Evolutionary conservation across 805 yeast genomes (phyloP).

Genomic region (Myxozyma mucilagina): DNA sequence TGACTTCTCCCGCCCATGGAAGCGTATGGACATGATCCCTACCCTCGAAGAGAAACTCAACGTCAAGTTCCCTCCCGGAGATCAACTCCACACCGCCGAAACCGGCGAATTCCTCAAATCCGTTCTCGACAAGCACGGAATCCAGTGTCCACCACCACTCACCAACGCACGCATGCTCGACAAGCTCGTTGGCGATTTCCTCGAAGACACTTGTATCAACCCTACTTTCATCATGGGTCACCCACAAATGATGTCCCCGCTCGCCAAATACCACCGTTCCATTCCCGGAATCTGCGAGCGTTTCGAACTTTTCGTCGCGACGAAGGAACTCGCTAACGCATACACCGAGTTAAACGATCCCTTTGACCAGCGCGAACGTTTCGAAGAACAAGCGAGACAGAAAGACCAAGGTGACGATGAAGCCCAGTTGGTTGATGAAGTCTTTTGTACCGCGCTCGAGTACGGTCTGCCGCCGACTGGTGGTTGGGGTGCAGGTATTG

Average conservation of each 20-base stretch:
- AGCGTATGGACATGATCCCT: slow-evolving; percentile 96
- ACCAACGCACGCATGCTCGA: slow-evolving; percentile 99
- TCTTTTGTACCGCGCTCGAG: slow-evolving; percentile 95
- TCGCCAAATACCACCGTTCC: slow-evolving; percentile 92
- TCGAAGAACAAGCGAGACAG: slow-evolving; percentile 98
- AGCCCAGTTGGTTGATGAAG: slow-evolving; percentile 95
- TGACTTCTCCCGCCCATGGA: slow-evolving; percentile 97
- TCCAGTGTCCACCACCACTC: slow-evolving; percentile 88
- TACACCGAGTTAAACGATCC: slow-evolving; percentile 99
- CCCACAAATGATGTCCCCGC: slow-evolving; percentile 99
- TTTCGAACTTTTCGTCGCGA: slow-evolving; percentile 97
- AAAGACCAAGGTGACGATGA: slow-evolving; percentile 99
- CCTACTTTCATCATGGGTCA: slow-evolving; percentile 98
- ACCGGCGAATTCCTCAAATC: slow-evolving; percentile 87
- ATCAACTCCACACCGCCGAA: slow-evolving; percentile 88
- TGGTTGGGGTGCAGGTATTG: slow-evolving; percentile 99
- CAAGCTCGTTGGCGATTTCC: slow-evolving; percentile 90
- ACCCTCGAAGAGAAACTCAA: slow-evolving; percentile 83
- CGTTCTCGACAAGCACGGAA: slow-evolving; percentile 71
- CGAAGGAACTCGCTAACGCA: slow-evolving; percentile 97
- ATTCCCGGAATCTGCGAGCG: slow-evolving; percentile 96
- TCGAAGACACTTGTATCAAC: slow-evolving; percentile 88
- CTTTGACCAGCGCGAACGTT: slow-evolving; percentile 94
- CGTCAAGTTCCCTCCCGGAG: slow-evolving; percentile 94
- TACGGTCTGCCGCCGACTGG: slow-evolving; percentile 99